phyloP scores from a whole-genome alignment of 192 early-diverging fungal species.

The Podila epicladia region DNA sequence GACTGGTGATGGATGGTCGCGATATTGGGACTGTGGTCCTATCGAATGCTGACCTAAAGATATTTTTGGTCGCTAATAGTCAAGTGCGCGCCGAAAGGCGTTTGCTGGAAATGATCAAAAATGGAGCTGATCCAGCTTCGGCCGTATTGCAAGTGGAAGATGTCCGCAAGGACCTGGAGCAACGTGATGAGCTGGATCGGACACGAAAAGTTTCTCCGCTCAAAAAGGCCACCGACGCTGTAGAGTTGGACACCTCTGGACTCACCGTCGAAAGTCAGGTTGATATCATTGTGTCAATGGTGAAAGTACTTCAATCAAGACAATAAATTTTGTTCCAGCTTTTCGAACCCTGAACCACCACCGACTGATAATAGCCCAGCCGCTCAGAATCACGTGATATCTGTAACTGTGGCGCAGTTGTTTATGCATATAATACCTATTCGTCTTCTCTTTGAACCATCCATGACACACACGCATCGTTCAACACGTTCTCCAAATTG shows the following conservation, averaged over 20 bases:
- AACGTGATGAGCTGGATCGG: slow-evolving; percentile 74
- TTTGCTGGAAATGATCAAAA: slow-evolving; percentile 62
- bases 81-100: slow-evolving; percentile 74
- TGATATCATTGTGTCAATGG: slow-evolving; percentile 57
- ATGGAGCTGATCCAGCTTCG: background rate
- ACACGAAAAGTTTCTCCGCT: slow-evolving; percentile 74
- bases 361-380: too few species aligned
- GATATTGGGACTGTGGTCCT: slow-evolving; percentile 84
- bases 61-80: slow-evolving; percentile 76
- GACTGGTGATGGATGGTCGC: slow-evolving; percentile 88
- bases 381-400: background rate
- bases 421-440: too few species aligned
- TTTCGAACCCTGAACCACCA: too few species aligned
- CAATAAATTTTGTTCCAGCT: background rate
- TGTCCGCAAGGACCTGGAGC: slow-evolving; percentile 69
- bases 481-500: too few species aligned
- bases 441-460: too few species aligned
- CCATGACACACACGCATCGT: too few species aligned
- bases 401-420: too few species aligned
- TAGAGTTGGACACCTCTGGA: slow-evolving; percentile 78
- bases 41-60: slow-evolving; percentile 80
- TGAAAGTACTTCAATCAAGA: background rate
- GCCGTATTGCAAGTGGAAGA: slow-evolving; percentile 50
- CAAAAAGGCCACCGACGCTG: slow-evolving; percentile 74
- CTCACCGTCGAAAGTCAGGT: slow-evolving; percentile 77